Evolutionary conservation across 1,139 yeast genomes (phyloP), one percentile per base, ranked within the genome.

Genomic region (Kodamaea derodonti): DNA sequence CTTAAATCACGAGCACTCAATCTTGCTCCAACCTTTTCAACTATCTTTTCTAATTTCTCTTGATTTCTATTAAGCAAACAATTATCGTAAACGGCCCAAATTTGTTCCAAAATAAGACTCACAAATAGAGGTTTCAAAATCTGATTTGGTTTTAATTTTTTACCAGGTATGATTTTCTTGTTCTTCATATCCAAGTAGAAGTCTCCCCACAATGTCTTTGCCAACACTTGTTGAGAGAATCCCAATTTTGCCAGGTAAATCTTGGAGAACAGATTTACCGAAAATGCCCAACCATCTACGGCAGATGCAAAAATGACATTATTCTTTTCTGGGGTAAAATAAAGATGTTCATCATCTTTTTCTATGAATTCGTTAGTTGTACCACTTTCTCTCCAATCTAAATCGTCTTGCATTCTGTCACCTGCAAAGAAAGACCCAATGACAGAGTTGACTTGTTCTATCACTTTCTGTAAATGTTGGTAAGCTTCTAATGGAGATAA

Each of bases 241-340:
- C 96, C 97, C 24, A 92, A 65, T 51, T 87, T 88, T 26, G 79
- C 77, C 61, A 84, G 94, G 53, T 87, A 87, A 27, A 94, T 79
- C 39, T 84, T 80, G 4, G 97, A 86, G 61, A 92, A 84, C 40
- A 94, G 95, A 39, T 85, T 78, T 26, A 94, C 69, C 33, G 88
- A 84, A 58, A 94, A 94, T 1, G 97, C 98, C 98, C 98, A 94
- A 4, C 97, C 97, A 59, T 92, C 98, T 16, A 84, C 69, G 0
- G 98, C 98, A 27, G 95, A 83, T 1, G 96, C 90, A 64, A 94
- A 92, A 1, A 94, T 80, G 5, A 94, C 97, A 54, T 94, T 94
- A 55, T 90, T 88, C 51, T 77, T 75, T 35, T 84, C 88, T 0
- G 99, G 98, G 9, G 87, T 75, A 47, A 94, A 94, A 54, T 94